phyloP scores from a whole-genome alignment of 2,329 filamentous ascomycete genomes.

The Aspergillus spinulosporus region DNA sequence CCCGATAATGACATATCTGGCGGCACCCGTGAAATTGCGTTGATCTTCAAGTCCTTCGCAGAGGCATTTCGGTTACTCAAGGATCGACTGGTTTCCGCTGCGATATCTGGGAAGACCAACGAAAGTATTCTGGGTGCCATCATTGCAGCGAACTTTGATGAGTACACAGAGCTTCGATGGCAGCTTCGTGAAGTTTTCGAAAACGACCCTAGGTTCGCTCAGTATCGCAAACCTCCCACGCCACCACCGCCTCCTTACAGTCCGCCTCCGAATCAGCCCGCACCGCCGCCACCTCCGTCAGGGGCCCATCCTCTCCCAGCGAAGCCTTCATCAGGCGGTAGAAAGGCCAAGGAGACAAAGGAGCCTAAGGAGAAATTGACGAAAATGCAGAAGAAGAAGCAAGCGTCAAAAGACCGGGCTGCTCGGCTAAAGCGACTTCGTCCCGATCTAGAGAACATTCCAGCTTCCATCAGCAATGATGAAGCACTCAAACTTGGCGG shows the following conservation, averaged over 20 bases:
- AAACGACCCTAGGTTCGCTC: conserved; percentile 38
- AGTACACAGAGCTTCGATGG: conserved; percentile 68
- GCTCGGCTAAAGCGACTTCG: conserved; percentile 31
- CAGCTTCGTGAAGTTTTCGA: conserved; percentile 59
- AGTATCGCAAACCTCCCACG: conserved; percentile 27
- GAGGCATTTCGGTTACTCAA: conserved; percentile 61
- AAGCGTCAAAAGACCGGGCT: conserved; percentile 32
- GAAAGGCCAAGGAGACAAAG: conserved; percentile 16
- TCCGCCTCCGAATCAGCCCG: conserved; percentile 23
- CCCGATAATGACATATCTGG: conserved; percentile 84
- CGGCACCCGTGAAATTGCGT: conserved; percentile 69
- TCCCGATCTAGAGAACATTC: conserved; percentile 32
- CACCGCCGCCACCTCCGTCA: conserved; percentile 26
- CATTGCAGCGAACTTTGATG: conserved; percentile 74
- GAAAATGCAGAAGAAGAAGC: conserved; percentile 30
- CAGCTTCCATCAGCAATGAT: conserved; percentile 29
- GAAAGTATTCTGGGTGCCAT: conserved; percentile 69
- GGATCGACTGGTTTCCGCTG: conserved; percentile 53
- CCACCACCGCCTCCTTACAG: conserved; percentile 29
- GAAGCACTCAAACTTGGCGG: conserved; percentile 34
- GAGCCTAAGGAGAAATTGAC: conserved; percentile 24
- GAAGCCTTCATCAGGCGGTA: conserved; percentile 23
- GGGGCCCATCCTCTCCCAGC: conserved; percentile 20
- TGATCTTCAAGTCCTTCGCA: conserved; percentile 70
- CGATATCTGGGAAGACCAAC: conserved; percentile 23